A percentile compares a stretch with the other conserved stretches of the same genome.
Conservation (phyloP, 768 basidiomycete genomes). For the Fomitopsis serialis region DNA sequence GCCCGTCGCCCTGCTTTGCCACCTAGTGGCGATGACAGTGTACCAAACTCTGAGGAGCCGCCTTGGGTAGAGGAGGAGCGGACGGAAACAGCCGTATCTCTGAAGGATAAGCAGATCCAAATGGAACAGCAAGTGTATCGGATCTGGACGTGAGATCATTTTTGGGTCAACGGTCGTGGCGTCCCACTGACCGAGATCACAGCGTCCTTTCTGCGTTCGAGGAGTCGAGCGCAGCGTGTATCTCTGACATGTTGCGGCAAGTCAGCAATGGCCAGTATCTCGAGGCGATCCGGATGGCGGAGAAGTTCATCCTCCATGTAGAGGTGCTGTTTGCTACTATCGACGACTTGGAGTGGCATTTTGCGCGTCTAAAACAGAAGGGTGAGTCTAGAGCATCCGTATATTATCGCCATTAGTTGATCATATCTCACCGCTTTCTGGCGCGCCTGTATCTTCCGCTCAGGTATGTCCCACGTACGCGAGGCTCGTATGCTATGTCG, state of each 20-base stretch:
- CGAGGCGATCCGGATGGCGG: constrained; percentile 96
- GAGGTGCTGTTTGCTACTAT: constrained; percentile 96
- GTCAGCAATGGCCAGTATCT: constrained; percentile 96
- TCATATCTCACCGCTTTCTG: neutral
- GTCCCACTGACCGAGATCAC: constrained; percentile 1
- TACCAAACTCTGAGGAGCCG: constrained; percentile 33
- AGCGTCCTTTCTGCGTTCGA: constrained; percentile 96
- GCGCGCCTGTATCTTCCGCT: neutral
- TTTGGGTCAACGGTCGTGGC: neutral
- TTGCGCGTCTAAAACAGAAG: constrained; percentile 72
- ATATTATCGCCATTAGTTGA: neutral
- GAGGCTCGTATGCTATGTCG: constrained; percentile 98
- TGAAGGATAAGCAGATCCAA: constrained; percentile 85
- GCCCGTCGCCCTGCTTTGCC: constrained; percentile 65
- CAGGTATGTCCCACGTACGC: constrained; percentile 96
- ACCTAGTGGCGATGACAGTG: constrained; percentile 44
- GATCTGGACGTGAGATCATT: constrained; percentile 88
- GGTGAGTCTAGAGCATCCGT: constrained; percentile 45
- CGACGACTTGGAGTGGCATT: constrained; percentile 92
- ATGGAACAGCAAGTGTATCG: constrained; percentile 99
- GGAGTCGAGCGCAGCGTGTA: constrained; percentile 98
- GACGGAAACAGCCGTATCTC: constrained; percentile 65
- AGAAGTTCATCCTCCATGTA: constrained; percentile 97
- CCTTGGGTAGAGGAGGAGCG: constrained; percentile 74
- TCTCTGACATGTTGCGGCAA: constrained; percentile 96